phyloP scores from a whole-genome alignment of 208 protist species.

The Baffinella frigidus region DNA sequence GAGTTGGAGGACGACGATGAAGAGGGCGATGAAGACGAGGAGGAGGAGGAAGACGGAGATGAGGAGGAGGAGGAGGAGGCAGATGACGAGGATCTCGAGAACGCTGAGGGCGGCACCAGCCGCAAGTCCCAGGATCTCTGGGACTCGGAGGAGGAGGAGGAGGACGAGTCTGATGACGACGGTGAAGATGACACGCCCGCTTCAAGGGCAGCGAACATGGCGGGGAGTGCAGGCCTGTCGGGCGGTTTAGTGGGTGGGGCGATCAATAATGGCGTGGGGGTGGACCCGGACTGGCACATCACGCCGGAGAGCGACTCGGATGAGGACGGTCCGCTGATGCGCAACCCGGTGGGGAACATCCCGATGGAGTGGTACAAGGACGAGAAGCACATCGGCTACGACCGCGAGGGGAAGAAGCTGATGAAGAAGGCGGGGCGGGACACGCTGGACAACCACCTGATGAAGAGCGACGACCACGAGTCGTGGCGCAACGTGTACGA shows the following conservation, averaged over 20 bases:
- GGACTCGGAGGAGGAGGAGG: not conserved
- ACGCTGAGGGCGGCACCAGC: not conserved
- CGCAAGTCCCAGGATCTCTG: too few species aligned
- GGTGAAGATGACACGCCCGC: not conserved
- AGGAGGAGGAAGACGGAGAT: not conserved
- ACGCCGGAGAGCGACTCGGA: constrained; percentile 24
- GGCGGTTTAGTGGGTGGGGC: not conserved
- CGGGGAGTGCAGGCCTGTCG: not conserved
- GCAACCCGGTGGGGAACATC: constrained; percentile 75
- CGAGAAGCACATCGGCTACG: constrained; percentile 78
- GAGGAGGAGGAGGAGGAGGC: not conserved
- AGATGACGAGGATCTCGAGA: not conserved
- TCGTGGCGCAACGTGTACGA: constrained; percentile 78
- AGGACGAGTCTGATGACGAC: not conserved
- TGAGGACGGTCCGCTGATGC: constrained; percentile 18
- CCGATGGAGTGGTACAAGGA: constrained; percentile 85
- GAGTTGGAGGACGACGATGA: not conserved
- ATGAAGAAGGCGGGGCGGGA: constrained; percentile 70
- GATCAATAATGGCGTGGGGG: not conserved
- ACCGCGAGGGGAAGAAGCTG: constrained; percentile 78
- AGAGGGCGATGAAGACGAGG: not conserved
- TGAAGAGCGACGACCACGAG: constrained; percentile 14
- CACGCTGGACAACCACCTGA: constrained; percentile 78
- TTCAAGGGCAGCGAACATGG: not conserved
- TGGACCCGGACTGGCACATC: not conserved